phyloP scores from a whole-genome alignment of 2,329 filamentous ascomycete species.

The Gliomastix tumulicola region DNA sequence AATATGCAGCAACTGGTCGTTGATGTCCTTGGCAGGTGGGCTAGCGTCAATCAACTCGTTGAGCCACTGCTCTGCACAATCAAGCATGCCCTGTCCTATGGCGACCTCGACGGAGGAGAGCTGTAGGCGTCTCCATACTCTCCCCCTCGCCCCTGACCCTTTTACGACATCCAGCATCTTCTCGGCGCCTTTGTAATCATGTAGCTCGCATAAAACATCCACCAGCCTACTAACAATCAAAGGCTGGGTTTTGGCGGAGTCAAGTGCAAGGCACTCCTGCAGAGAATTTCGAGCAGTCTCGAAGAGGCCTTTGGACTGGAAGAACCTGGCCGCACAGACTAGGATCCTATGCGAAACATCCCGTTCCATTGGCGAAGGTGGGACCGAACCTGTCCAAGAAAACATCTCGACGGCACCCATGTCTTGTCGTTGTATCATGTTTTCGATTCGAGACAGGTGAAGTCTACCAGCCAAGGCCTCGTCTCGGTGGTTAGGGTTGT shows the following conservation, averaged over 20 bases:
- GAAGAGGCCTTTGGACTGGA: constrained; percentile 23
- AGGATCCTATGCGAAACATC: constrained; percentile 23
- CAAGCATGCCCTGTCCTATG: constrained; percentile 11
- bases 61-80: constrained; percentile 7
- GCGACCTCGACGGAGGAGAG: constrained; percentile 15
- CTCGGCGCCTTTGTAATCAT: constrained; percentile 9
- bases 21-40: constrained; percentile 17
- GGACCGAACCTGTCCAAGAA: too few relatives aligned
- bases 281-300: constrained; percentile 16
- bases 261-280: constrained; percentile 18
- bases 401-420: too few relatives aligned
- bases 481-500: constrained; percentile 13
- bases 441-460: constrained; percentile 23
- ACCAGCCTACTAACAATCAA: constrained; percentile 17
- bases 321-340: constrained; percentile 19
- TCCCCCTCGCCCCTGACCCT: neutral
- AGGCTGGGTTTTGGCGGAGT: constrained; percentile 14
- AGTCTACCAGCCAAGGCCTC: constrained; percentile 20
- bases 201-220: constrained; percentile 19
- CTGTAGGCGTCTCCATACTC: constrained; percentile 12
- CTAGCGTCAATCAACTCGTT: constrained; percentile 8
- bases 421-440: constrained; percentile 21
- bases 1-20: constrained; percentile 21
- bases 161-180: constrained; percentile 1
- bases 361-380: constrained; percentile 19